phyloP scores from a whole-genome alignment of 441 rosid species.

The Gossypium trilobum region DNA sequence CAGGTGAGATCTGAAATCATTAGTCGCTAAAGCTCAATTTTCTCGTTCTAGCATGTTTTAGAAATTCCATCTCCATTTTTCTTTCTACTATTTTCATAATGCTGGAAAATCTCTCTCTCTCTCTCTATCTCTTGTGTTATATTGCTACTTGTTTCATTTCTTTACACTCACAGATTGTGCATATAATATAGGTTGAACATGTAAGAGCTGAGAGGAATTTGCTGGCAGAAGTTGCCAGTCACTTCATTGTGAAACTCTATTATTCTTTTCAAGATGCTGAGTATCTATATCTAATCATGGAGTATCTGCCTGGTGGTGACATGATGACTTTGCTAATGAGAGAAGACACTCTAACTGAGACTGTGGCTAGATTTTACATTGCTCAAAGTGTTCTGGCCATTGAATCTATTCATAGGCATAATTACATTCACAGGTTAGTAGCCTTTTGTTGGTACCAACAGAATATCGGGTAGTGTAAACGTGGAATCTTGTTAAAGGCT shows the following conservation, averaged over 20 bases:
- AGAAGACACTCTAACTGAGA: conserved; percentile 87
- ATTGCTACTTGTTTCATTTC: not conserved
- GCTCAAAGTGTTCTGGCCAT: conserved; percentile 86
- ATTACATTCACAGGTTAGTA: conserved; percentile 80
- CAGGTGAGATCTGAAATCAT: conserved; percentile 52
- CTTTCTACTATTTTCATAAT: not conserved
- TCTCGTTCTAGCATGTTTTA: not conserved
- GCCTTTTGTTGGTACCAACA: conserved; percentile 14
- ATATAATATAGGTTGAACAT: conserved; percentile 66
- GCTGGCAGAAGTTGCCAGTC: conserved; percentile 91
- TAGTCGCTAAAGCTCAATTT: not conserved
- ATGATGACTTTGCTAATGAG: conserved; percentile 90
- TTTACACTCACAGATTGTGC: conserved; percentile 7
- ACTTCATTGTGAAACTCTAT: conserved; percentile 80
- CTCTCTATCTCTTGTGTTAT: not conserved
- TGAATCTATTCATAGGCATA: conserved; percentile 86
- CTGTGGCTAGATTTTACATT: conserved; percentile 83
- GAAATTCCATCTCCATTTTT: conserved; percentile 6
- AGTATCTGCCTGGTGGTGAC: conserved; percentile 95
- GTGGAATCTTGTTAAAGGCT: not conserved
- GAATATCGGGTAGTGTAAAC: conserved; percentile 4
- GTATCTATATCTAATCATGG: conserved; percentile 81
- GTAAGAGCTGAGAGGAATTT: conserved; percentile 93
- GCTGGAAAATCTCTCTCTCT: not conserved
- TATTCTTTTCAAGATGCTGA: conserved; percentile 88